A percentile compares a stretch with the other conserved stretches of the same genome.
phyloP scores from a whole-genome alignment of 345 rosid genomes.

The Sisymbrium altissimum region DNA sequence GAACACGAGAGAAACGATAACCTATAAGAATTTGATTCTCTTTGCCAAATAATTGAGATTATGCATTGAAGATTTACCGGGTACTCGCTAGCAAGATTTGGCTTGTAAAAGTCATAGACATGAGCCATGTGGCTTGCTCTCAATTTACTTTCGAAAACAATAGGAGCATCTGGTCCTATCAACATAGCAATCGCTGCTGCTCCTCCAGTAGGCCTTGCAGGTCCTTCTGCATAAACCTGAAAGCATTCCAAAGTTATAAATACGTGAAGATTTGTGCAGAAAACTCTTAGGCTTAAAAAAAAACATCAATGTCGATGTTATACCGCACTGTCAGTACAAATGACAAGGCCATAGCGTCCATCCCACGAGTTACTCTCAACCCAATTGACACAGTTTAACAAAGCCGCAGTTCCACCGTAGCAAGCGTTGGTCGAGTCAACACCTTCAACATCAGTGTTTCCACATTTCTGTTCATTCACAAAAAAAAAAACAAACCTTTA shows the following conservation, averaged over 20 bases:
- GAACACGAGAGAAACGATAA: not conserved
- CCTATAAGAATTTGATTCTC: not conserved
- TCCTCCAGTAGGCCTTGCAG: slow-evolving; percentile 99
- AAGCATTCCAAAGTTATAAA: not conserved
- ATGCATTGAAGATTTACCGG: slow-evolving; percentile 50
- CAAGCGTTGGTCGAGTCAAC: slow-evolving; percentile 99
- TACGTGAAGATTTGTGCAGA: not conserved
- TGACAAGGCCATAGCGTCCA: slow-evolving; percentile 95
- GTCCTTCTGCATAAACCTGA: slow-evolving; percentile 99
- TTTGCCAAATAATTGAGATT: not conserved
- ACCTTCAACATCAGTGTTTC: slow-evolving; percentile 97
- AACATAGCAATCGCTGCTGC: slow-evolving; percentile 96
- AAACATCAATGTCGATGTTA: slow-evolving; percentile 17
- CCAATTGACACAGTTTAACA: slow-evolving; percentile 97
- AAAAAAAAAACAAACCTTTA: not conserved
- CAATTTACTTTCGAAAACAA: slow-evolving; percentile 86
- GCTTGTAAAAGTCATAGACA: slow-evolving; percentile 98
- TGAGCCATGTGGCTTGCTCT: slow-evolving; percentile 98
- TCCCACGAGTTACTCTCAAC: slow-evolving; percentile 99
- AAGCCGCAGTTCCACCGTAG: slow-evolving; percentile 99
- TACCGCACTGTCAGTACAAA: slow-evolving; percentile 99
- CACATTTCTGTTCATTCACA: slow-evolving; percentile 64
- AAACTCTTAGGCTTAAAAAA: not conserved
- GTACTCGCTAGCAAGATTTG: slow-evolving; percentile 98
- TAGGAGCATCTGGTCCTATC: slow-evolving; percentile 94